A percentile compares a stretch with the other conserved stretches of the same genome.
These are phyloP conservation scores for Lactifluus volemus DNA, from an alignment of 768 basidiomycete genomes.

Conservation along the genomic window DNA sequence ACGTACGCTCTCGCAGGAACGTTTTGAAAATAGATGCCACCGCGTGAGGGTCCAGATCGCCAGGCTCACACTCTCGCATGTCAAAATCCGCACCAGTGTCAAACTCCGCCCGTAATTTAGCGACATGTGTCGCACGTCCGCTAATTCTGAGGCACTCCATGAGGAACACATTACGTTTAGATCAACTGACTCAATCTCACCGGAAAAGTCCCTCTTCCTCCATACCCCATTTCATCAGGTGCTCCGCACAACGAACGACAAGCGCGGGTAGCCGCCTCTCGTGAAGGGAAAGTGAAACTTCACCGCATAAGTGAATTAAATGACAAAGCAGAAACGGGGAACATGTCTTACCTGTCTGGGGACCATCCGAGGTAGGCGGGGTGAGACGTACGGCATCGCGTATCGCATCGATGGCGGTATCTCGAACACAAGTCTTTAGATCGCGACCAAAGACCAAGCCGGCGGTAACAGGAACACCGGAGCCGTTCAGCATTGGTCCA, in stretches of 20 bases:
- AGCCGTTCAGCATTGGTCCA: constrained; percentile 37
- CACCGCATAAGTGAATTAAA: background rate
- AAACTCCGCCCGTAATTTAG: constrained; percentile 68
- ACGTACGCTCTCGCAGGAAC: constrained; percentile 85
- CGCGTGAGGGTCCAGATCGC: constrained; percentile 90
- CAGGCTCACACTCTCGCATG: constrained; percentile 65
- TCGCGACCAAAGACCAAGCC: constrained; percentile 64
- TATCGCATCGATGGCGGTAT: constrained; percentile 40
- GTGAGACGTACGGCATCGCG: constrained; percentile 19
- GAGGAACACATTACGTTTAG: background rate
- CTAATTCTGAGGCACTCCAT: constrained; percentile 47
- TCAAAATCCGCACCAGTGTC: constrained; percentile 86
- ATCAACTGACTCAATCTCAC: constrained; percentile 33
- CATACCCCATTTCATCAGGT: constrained; percentile 73
- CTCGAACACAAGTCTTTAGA: constrained; percentile 43
- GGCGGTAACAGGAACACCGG: constrained; percentile 27
- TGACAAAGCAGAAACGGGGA: background rate
- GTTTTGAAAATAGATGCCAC: constrained; percentile 91
- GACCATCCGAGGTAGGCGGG: constrained; percentile 2
- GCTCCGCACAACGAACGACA: constrained; percentile 75
- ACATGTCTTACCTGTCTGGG: constrained; percentile 1
- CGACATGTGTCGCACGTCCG: constrained; percentile 75
- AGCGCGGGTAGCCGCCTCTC: constrained; percentile 54
- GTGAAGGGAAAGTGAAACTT: constrained; percentile 1
- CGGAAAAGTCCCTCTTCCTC: constrained; percentile 84